Evolutionary conservation across 2,329 filamentous ascomycete genomes (phyloP), one percentile per base, ranked within the genome.

Genomic region (Raffaelea deltoideospora): DNA sequence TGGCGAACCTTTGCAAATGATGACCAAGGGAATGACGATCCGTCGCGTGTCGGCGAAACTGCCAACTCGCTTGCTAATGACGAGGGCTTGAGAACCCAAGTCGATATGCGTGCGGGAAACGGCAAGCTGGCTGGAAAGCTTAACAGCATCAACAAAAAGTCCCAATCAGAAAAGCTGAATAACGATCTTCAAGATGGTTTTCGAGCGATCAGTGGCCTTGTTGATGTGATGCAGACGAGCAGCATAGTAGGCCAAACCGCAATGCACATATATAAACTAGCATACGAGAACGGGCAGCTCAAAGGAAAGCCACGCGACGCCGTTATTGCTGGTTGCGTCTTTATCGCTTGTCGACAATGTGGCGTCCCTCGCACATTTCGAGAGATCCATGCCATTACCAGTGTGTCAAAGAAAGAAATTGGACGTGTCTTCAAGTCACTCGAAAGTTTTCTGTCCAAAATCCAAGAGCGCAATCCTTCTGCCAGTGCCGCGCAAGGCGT

Each of bases 1-100:
- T 98, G 90, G 90, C 84, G 90, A 54, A 98, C 90, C 1, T 98
- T 98, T 61, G 86, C 87, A 53, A 96, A 96, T 55, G 90, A 98
- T 53, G 92, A 98, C 55, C 85, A 94, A 57, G 85, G 84, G 51
- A 87, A 83, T 52, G 92, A 96, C 49, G 90, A 98, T 48, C 90
- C 92, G 5, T 95, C 86, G 41, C 90, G 90, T 85, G 88, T 98
- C 46, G 90, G 90, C 64, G 90, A 96, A 49, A 83, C 81, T 6
- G 79, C 80, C 42, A 95, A 96, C 53, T 79, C 84, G 37, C 76
- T 98, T 31, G 37, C 44, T 14, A 40, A 33, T 18, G 44, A 47
- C 43, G 45, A 47, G 34, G 45, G 45, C 10, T 37, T 47, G 36
- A 44, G 44, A 21, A 49, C 47, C 13, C 44, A 46, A 39, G 45